Evolutionary conservation across 139 green algal species (phyloP), one percentile per base, ranked within the genome.

Genomic region (Chlorella sp.): DNA sequence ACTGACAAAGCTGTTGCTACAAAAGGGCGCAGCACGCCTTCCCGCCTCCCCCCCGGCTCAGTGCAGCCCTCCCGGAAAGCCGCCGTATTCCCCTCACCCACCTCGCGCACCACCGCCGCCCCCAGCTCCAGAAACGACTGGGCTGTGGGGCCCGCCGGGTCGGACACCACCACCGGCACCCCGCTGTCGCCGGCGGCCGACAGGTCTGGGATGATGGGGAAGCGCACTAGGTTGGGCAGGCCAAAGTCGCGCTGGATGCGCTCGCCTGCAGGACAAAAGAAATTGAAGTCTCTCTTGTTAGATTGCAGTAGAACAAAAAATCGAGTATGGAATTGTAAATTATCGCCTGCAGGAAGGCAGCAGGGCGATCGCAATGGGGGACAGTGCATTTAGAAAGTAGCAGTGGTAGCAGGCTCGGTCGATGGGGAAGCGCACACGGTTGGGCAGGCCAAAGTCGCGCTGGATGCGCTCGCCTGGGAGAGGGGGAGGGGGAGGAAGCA

Each of bases 351-450:
- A n/a, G n/a, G n/a, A n/a, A n/a, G n/a, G n/a, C n/a, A n/a, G n/a
- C n/a, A n/a, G n/a, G n/a, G n/a, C n/a, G n/a, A n/a, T n/a, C n/a
- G n/a, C n/a, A n/a, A n/a, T n/a, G n/a, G n/a, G n/a, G n/a, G n/a
- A n/a, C n/a, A n/a, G n/a, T n/a, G n/a, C n/a, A n/a, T n/a, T n/a
- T n/a, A n/a, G n/a, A n/a, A n/a, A 24, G 60, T 68, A 68, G 22
- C 66, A n/a, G 15, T 24, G 15, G 66, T 32, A 4, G 66, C 66
- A 24, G 11, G 66, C 96, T 9, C 94, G 91, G 39, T 96, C 92
- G 73, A 99, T 99, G 71, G 98, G 98, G 91, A 99, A 98, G 34
- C 95, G 88, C 15, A 99, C 78, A 2, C 99, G 92, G 94, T 99
- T 96, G 22, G 97, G 96, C 57, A 99, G 92, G 1, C 96, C 98